These are phyloP conservation scores for Vitis riparia DNA, from an alignment of 164 flowering plant genomes.

Conservation along the genomic window DNA sequence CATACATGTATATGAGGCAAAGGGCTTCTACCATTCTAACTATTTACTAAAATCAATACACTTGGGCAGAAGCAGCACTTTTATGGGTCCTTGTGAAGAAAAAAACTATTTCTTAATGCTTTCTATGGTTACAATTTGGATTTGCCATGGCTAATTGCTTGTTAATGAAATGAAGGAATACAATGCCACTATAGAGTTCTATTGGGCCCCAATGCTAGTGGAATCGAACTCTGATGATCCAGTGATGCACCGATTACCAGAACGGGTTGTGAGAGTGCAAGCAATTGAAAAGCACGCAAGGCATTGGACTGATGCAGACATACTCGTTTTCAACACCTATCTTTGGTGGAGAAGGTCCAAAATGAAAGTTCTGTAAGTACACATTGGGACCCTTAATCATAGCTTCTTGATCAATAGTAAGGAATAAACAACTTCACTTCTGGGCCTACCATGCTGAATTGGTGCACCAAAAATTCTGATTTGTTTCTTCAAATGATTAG, in stretches of 20 bases:
- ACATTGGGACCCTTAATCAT: neutral
- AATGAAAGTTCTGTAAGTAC: conserved; percentile 65
- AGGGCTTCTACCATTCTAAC: too few relatives aligned
- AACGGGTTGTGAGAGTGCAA: conserved; percentile 50
- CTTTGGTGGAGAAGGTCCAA: conserved; percentile 76
- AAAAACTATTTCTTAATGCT: too few relatives aligned
- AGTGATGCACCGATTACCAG: conserved; percentile 45
- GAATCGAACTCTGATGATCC: conserved; percentile 89
- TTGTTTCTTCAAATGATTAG: conserved; percentile 12
- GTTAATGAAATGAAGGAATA: conserved; percentile 48
- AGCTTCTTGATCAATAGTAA: too few relatives aligned
- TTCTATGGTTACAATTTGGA: too few relatives aligned
- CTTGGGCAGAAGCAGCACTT: too few relatives aligned
- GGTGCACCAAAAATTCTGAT: too few relatives aligned
- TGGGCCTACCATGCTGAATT: neutral
- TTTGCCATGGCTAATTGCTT: neutral
- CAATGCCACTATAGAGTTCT: conserved; percentile 78
- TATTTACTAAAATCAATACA: too few relatives aligned
- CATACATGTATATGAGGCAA: too few relatives aligned
- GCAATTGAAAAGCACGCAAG: conserved; percentile 68
- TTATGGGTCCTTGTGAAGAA: too few relatives aligned
- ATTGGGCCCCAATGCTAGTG: conserved; percentile 87
- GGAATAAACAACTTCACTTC: too few relatives aligned
- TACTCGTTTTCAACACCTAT: conserved; percentile 71
- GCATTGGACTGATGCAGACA: conserved; percentile 73